Evolutionary conservation across 2,329 filamentous ascomycete species (phyloP), one percentile per base, ranked within the genome.

Genomic region (Parastagonospora avenae): DNA sequence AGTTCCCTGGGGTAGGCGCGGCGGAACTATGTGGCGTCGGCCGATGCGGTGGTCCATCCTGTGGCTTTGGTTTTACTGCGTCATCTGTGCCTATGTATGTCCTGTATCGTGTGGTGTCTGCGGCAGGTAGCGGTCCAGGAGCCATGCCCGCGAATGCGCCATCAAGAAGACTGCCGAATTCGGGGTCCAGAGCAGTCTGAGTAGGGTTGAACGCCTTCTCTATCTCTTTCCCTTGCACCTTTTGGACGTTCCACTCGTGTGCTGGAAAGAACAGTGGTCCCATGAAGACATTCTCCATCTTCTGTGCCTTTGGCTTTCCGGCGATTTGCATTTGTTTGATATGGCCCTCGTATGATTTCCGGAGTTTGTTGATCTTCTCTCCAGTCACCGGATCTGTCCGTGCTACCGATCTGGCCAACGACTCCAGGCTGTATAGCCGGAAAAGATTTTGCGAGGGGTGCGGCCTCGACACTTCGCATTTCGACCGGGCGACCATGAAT

Each of bases 341-440:
- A 57, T 82, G 80, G 42, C 77, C 77, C 61, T 81, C 80, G 60
- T 82, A 83, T 30, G 79, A 80, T 60, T 82, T 82, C 33, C 85
- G 77, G 36, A 88, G 75, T 66, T 83, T 82, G 71, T 87, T 80
- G 54, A 79, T 86, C 74, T 88, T 88, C 65, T 86, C 84, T 53
- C 84, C 84, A n/a, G 83, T 86, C 15, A 77, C 70, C 12, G 83
- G 82, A 67, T 88, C 83, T 42, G 76, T 79, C 46, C 85, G 77
- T 52, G 81, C 83, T 55, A 87, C 84, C 46, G 79, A 83, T 59
- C 78, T 77, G 54, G 84, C 82, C 47, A 87, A 76, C 31, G 76
- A 70, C 55, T 80, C 77, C 53, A 87, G 72, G 47, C 79, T 77
- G 72, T 85, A 87, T 49, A 85, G 76, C 44, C 79, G 77, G 54